Conservation (phyloP, 768 basidiomycete genomes). For the Psilocybe sp. region DNA sequence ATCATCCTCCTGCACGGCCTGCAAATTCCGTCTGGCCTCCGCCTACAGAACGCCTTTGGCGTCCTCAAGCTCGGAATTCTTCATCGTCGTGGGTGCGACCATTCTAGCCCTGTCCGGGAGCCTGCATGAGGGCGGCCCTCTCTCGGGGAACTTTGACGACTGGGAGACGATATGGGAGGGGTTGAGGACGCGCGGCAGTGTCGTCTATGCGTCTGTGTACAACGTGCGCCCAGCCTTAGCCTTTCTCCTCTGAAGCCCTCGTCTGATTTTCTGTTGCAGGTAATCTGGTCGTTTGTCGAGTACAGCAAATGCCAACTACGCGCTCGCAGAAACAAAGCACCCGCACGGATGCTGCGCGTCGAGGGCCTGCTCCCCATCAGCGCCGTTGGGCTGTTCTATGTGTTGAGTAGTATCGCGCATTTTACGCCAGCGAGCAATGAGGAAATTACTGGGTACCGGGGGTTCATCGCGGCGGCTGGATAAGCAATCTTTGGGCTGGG, state of each 20-base stretch:
- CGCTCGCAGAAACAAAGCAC: constrained; percentile 62
- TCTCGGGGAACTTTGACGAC: constrained; percentile 27
- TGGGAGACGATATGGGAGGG: constrained; percentile 31
- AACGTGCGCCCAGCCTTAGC: constrained; percentile 28
- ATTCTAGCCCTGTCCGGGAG: constrained; percentile 35
- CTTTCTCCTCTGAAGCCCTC: not conserved
- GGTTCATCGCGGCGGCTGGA: constrained; percentile 52
- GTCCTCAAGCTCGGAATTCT: constrained; percentile 49
- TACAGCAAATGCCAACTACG: constrained; percentile 71
- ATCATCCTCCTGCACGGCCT: constrained; percentile 35
- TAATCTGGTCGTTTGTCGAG: constrained; percentile 51
- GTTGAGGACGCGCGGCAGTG: constrained; percentile 36
- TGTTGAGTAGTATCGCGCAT: constrained; percentile 64
- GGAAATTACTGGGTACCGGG: constrained; percentile 58
- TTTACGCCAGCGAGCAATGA: constrained; percentile 62
- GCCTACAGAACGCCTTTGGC: constrained; percentile 58
- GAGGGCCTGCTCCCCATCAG: constrained; percentile 62
- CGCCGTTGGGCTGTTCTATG: constrained; percentile 52
- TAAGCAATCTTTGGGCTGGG: no score
- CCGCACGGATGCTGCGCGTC: constrained; percentile 59
- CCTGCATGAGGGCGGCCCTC: constrained; percentile 18
- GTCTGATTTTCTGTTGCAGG: constrained; percentile 24
- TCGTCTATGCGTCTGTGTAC: constrained; percentile 50
- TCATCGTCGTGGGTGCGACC: constrained; percentile 43
- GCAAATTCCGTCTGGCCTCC: constrained; percentile 44